Conservation (phyloP, 2,329 filamentous ascomycete genomes). For the Fonsecaea multimorphosa region DNA sequence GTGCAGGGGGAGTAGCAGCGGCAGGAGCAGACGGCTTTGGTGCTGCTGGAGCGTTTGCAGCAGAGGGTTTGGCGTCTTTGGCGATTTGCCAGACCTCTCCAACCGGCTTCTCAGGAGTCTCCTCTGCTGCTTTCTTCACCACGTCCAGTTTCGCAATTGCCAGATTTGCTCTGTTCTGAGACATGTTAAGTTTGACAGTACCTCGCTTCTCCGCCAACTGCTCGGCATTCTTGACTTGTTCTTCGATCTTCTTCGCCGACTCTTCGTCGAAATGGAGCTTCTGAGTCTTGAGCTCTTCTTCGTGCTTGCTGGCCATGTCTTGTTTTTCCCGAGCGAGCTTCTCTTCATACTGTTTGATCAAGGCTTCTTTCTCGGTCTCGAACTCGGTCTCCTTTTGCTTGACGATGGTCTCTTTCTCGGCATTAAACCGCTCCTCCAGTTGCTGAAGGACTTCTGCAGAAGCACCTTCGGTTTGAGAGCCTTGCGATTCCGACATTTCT, state of each 20-base stretch:
- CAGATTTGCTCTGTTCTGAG: conserved; percentile 69
- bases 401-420: conserved; percentile 39
- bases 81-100: conserved; percentile 85
- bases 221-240: conserved; percentile 55
- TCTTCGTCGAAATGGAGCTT: conserved; percentile 60
- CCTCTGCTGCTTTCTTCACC: conserved; percentile 79
- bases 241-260: conserved; percentile 46
- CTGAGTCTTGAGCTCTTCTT: conserved; percentile 67
- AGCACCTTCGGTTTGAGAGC: conserved; percentile 17
- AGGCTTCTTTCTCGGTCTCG: conserved; percentile 45
- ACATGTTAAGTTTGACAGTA: conserved; percentile 76
- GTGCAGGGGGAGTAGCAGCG: conserved; percentile 27
- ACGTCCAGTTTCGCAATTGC: conserved; percentile 75
- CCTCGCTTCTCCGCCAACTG: conserved; percentile 77
- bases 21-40: conserved; percentile 27
- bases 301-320: conserved; percentile 54
- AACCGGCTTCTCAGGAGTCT: conserved; percentile 83
- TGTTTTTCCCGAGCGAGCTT: conserved; percentile 51
- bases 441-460: conserved; percentile 24
- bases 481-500: conserved; percentile 41
- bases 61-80: conserved; percentile 66
- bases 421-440: conserved; percentile 32
- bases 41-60: conserved; percentile 41
- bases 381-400: conserved; percentile 51
- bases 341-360: conserved; percentile 47